Evolutionary conservation across 805 yeast species (phyloP), one percentile per base, ranked within the genome.

Genomic region (Monosporozyma solicola): DNA sequence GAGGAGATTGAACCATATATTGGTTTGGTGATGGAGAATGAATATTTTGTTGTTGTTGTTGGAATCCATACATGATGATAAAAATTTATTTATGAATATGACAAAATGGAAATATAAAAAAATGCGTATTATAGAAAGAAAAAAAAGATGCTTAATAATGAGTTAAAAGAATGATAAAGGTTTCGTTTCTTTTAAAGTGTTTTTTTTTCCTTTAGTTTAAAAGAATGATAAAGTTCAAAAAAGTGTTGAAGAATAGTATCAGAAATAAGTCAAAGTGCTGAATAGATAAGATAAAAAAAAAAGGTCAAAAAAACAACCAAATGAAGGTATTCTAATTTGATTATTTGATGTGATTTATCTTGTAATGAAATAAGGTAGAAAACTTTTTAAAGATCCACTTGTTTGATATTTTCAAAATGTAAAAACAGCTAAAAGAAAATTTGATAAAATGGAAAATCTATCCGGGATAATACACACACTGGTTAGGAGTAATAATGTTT

Each of bases 31-130:
- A 8, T 43, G 29, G 46, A 13, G 31, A 24, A n/a, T 11, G 46
- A 43, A 8, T 43, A 24, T 43, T n/a, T 29, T 45, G 48, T 49
- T 48, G 45, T 48, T 48, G 43, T 39, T 49, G 46, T 49, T 49
- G 44, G 33, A 41, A 41, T 20, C 48, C 33, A 35, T 46, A 46
- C 48, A 46, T 46, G 48, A 45, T 45, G 20, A 41, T 20, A 43
- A 25, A 43, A 20, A 20, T 20, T 27, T 27, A 27, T 27, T 15
- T 46, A 27, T 44, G 32, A 44, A 44, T 39, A 39, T 39, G 43
- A 20, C 43, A 39, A 39, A 35, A 13, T 35, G 39, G n/a, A 15
- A 35, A 25, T 44, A 25, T n/a, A 25, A 44, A 24, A 43, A 27
- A 27, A 45, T 45, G 22, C 25, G 32, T n/a, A 15, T 29, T 8